Conservation (phyloP, 257 asterid species). For the Echium plantagineum region DNA sequence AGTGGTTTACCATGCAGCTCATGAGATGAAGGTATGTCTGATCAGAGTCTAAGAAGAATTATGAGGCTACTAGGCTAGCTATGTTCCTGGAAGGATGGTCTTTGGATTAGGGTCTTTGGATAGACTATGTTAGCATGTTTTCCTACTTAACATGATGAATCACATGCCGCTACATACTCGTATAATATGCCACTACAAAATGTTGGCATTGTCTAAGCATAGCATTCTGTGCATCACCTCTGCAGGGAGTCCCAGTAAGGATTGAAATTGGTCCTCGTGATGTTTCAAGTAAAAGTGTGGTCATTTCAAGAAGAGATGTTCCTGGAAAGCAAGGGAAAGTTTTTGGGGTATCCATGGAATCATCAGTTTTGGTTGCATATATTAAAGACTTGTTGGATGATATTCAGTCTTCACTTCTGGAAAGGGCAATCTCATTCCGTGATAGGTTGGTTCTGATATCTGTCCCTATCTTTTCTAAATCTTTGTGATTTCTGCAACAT, state of each 20-base stretch:
- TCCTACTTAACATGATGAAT: not conserved
- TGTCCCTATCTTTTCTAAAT: not conserved
- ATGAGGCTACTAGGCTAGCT: too few relatives aligned
- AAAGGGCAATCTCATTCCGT: slow-evolving; percentile 57
- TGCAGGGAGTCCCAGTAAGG: slow-evolving; percentile 92
- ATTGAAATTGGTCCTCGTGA: slow-evolving; percentile 97
- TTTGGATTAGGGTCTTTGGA: not conserved
- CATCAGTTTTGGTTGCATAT: slow-evolving; percentile 58
- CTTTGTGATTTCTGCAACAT: not conserved
- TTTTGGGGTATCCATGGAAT: slow-evolving; percentile 85
- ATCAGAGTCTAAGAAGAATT: too few relatives aligned
- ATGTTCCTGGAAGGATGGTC: not conserved
- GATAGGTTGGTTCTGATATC: slow-evolving; percentile 42
- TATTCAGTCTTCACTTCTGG: slow-evolving; percentile 74
- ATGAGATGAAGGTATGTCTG: too few relatives aligned
- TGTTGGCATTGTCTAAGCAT: not conserved
- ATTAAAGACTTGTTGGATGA: slow-evolving; percentile 57
- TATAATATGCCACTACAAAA: not conserved
- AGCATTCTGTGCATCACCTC: slow-evolving; percentile 9
- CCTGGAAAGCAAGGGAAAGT: slow-evolving; percentile 96
- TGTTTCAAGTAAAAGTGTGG: slow-evolving; percentile 67
- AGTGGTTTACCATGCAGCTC: too few relatives aligned
- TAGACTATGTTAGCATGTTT: not conserved
- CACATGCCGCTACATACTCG: not conserved
- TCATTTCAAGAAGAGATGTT: slow-evolving; percentile 81